phyloP scores from a whole-genome alignment of 768 basidiomycete genomes.

The Mycena crocata region DNA sequence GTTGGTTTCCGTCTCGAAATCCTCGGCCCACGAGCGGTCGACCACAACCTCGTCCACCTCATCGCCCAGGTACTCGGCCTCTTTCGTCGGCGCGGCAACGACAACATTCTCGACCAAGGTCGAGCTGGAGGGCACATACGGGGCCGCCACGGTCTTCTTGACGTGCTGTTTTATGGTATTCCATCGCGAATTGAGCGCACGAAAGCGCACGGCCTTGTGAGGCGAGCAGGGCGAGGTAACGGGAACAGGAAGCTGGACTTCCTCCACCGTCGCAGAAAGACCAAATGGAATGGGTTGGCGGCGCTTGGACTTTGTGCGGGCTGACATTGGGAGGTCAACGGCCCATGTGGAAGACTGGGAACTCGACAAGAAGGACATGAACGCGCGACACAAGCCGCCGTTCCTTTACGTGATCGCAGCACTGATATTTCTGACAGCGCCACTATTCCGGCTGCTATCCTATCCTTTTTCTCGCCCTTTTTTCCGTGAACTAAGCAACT shows the following conservation, averaged over 20 bases:
- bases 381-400: too few relatives aligned
- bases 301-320: conserved; percentile 1
- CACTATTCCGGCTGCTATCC: too few relatives aligned
- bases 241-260: conserved; percentile 21
- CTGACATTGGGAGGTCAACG: conserved; percentile 17
- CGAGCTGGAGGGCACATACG: conserved; percentile 23
- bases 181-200: conserved; percentile 8
- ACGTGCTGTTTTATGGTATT: conserved; percentile 8
- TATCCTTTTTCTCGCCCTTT: too few relatives aligned
- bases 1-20: conserved; percentile 53
- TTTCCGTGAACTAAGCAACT: too few relatives aligned
- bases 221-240: background rate
- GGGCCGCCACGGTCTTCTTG: conserved; percentile 27
- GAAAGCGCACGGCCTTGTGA: conserved; percentile 2
- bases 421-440: too few relatives aligned
- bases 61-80: conserved; percentile 36
- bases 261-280: background rate
- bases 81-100: conserved; percentile 1
- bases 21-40: conserved; percentile 63
- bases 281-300: conserved; percentile 8
- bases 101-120: conserved; percentile 16
- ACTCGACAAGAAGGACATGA: background rate
- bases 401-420: too few relatives aligned
- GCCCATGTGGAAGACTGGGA: conserved; percentile 13
- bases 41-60: conserved; percentile 70